phyloP scores from a whole-genome alignment of 306 rosid species.

The Rubus parviflorus region DNA sequence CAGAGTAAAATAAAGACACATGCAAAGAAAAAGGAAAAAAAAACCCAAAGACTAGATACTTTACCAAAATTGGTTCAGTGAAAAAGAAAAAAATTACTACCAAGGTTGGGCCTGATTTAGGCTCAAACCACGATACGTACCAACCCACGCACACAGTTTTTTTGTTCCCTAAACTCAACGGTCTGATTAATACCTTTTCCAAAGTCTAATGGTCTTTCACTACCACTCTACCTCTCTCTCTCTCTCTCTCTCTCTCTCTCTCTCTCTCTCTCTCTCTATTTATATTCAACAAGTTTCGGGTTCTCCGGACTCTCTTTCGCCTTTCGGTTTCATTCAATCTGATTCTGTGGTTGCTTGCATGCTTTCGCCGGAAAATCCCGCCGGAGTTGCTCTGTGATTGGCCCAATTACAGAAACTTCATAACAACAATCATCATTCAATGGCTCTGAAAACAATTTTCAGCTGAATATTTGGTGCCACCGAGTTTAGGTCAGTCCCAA shows the following conservation, averaged over 20 bases:
- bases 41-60: background rate
- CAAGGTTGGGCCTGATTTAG: background rate
- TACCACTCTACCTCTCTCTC: background rate
- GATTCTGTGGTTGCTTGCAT: background rate
- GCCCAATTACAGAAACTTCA: no score
- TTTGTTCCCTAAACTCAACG: no score
- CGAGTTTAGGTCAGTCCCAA: no score
- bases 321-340: background rate
- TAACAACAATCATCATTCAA: no score
- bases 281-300: background rate
- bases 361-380: no score
- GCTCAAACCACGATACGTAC: background rate
- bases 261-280: background rate
- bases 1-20: no score
- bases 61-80: background rate
- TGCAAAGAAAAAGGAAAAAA: no score
- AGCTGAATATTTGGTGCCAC: no score
- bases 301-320: background rate
- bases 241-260: background rate
- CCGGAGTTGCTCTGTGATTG: no score
- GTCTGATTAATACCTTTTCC: no score
- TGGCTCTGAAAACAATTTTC: no score
- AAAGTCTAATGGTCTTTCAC: background rate
- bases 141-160: background rate
- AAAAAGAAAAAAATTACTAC: background rate